Evolutionary conservation across 805 yeast genomes (phyloP).

Genomic region (Kregervanrija pseudodelftensis): DNA sequence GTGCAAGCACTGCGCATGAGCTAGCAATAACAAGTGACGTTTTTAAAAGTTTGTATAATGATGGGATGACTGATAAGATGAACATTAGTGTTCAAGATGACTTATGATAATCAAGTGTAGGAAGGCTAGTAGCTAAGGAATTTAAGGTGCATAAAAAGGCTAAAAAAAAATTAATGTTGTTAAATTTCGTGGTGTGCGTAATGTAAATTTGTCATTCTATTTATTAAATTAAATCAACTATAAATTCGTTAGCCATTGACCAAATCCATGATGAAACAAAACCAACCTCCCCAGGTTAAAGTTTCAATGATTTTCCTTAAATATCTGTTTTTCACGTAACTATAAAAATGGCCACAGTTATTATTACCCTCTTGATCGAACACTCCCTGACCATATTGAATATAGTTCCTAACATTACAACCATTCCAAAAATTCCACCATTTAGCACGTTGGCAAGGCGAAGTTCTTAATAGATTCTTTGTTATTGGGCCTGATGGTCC

Average conservation of each 20-base stretch:
- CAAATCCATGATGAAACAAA: constrained; percentile 35
- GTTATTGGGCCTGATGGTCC: constrained; percentile 90
- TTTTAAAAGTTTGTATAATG: too few relatives aligned
- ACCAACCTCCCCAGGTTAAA: constrained; percentile 40
- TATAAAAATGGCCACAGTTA: constrained; percentile 52
- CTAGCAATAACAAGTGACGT: too few relatives aligned
- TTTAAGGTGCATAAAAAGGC: too few relatives aligned
- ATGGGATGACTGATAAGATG: too few relatives aligned
- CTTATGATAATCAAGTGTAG: too few relatives aligned
- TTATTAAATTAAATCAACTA: constrained; percentile 20
- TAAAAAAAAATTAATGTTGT: too few relatives aligned
- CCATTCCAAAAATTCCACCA: constrained; percentile 91
- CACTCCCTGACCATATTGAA: constrained; percentile 74
- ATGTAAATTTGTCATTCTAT: constrained; percentile 27
- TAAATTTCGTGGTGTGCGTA: too few relatives aligned
- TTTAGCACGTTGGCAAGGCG: constrained; percentile 76
- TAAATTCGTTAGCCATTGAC: constrained; percentile 26
- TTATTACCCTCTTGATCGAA: constrained; percentile 78
- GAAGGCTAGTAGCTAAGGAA: too few relatives aligned
- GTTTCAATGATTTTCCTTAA: constrained; percentile 28
- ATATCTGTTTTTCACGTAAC: constrained; percentile 11
- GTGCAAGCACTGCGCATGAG: constrained; percentile 36
- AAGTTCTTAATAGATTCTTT: constrained; percentile 62
- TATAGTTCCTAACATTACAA: constrained; percentile 69
- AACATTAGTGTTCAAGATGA: too few relatives aligned